A percentile compares a stretch with the other conserved stretches of the same genome.
Conservation (phyloP, 23 red algal genomes). For the Gracilaria domingensis region DNA sequence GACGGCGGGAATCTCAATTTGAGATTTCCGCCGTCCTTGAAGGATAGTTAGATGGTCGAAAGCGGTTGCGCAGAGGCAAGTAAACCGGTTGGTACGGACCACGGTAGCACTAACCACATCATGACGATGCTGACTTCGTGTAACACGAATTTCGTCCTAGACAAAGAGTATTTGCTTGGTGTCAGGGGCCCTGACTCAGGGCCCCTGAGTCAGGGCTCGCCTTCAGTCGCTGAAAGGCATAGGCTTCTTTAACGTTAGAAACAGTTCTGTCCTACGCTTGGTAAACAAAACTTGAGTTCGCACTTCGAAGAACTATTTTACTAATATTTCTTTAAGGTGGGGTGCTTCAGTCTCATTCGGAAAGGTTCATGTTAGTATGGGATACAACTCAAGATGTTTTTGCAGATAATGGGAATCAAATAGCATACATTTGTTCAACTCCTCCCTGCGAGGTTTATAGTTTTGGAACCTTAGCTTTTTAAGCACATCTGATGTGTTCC, state of each 20-base stretch:
- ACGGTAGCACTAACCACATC: slow-evolving; percentile 44
- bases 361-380: not conserved
- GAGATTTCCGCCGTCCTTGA: no score
- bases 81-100: slow-evolving; percentile 32
- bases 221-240: not conserved
- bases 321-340: not conserved
- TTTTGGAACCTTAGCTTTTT: slow-evolving; percentile 59
- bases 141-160: not conserved
- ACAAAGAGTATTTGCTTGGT: not conserved
- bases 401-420: not conserved
- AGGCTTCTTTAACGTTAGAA: not conserved
- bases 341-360: not conserved
- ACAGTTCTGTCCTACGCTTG: not conserved
- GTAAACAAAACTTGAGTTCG: not conserved
- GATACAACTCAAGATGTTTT: not conserved
- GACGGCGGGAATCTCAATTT: slow-evolving; percentile 9
- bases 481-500: not conserved
- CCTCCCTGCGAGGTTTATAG: slow-evolving; percentile 55
- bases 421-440: slow-evolving; percentile 69
- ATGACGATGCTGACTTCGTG: not conserved
- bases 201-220: no score
- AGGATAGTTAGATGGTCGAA: slow-evolving; percentile 28
- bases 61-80: slow-evolving; percentile 25
- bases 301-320: not conserved
- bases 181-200: no score